Percentiles rank a stretch among this genome's conserved stretches.
Evolutionary conservation across 768 basidiomycete species (phyloP).

Genomic region (Rhizopogon sp.): DNA sequence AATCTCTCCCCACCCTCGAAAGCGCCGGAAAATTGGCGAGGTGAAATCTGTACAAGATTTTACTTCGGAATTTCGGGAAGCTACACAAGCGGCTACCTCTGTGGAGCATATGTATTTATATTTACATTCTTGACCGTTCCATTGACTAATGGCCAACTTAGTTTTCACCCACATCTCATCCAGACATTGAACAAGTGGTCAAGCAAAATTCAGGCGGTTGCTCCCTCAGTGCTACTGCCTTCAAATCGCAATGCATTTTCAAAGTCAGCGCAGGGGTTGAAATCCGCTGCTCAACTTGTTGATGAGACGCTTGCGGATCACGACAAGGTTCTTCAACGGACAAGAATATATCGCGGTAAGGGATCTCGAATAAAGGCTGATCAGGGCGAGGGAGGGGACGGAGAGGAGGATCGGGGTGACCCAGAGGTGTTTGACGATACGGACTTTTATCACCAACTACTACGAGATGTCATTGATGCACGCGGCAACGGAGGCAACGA

Average conservation of each 20-base stretch:
- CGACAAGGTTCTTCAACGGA: slow-evolving; percentile 56
- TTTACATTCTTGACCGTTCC: neutral
- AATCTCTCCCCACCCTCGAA: slow-evolving; percentile 46
- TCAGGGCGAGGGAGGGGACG: slow-evolving; percentile 26
- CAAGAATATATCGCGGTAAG: slow-evolving; percentile 51
- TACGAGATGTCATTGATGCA: slow-evolving; percentile 88
- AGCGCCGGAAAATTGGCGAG: slow-evolving; percentile 44
- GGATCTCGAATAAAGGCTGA: slow-evolving; percentile 37
- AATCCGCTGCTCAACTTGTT: slow-evolving; percentile 69
- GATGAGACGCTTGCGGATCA: slow-evolving; percentile 66
- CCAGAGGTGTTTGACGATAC: slow-evolving; percentile 76
- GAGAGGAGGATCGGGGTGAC: slow-evolving; percentile 30
- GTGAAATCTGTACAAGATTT: slow-evolving; percentile 5
- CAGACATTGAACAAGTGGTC: slow-evolving; percentile 93
- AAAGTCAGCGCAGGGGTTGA: slow-evolving; percentile 48
- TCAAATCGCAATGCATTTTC: slow-evolving; percentile 69
- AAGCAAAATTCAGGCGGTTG: slow-evolving; percentile 88
- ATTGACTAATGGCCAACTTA: slow-evolving; percentile 11
- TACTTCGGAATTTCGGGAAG: slow-evolving; percentile 33
- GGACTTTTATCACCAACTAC: slow-evolving; percentile 89
- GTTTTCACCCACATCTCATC: slow-evolving; percentile 67
- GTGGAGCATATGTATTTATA: slow-evolving; percentile 51
- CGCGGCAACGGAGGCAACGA: slow-evolving; percentile 40
- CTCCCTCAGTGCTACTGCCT: slow-evolving; percentile 69
- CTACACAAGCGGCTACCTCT: slow-evolving; percentile 34